Base-by-base conservation (phyloP, 108 stramenopile genomes). In the Mayamaea pseudoterrestris region DNA sequence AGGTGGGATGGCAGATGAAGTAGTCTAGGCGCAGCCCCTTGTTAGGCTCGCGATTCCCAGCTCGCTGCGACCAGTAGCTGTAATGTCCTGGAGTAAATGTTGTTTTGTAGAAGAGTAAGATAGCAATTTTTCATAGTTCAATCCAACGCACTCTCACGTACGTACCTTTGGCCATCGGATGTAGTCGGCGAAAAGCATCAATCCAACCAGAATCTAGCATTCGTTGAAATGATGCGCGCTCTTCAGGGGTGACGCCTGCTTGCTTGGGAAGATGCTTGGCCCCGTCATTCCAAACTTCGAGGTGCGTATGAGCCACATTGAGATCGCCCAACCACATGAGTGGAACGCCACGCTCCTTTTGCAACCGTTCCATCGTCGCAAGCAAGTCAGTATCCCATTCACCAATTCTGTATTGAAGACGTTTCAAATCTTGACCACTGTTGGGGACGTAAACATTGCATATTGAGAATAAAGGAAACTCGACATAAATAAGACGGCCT, bases 371-470 rank as follows among this genome's bases (percentile, higher is more conserved):
- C 74, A 83, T 75, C 53, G 71, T 79, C 26, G 58, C 35, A 1
- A 91, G 30, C 51, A 99, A 74, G 43, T 87, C 79, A 16, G 61
- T 66, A 58, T 99, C 96, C 96, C 96, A 99, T 47, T 89, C 59
- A 37, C 79, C 55, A 0, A 93, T 93, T n/a, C 98, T 83, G 55
- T 96, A 97, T 18, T 66, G 59, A 2, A 99, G 65, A 17, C 96
- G 76, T 41, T 92, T 90, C 27, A 99, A 82, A 9, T 80, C 89
- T 66, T 96, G 92, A 17, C 98, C 98, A 2, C 82, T 78, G 57
- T 99, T 99, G n/a, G 98, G 94, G 9, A 97, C 94, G 57, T 99
- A 99, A 16, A 92, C 67, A 55, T 89, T 87, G 5, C 71, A 73
- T 13, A 99, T 63, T 31, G 90, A 76, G 23, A 90, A 94, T 23